These are phyloP conservation scores for Bocquillonia castaneifolia DNA, from an alignment of 441 rosid genomes.

Conservation along the genomic window DNA sequence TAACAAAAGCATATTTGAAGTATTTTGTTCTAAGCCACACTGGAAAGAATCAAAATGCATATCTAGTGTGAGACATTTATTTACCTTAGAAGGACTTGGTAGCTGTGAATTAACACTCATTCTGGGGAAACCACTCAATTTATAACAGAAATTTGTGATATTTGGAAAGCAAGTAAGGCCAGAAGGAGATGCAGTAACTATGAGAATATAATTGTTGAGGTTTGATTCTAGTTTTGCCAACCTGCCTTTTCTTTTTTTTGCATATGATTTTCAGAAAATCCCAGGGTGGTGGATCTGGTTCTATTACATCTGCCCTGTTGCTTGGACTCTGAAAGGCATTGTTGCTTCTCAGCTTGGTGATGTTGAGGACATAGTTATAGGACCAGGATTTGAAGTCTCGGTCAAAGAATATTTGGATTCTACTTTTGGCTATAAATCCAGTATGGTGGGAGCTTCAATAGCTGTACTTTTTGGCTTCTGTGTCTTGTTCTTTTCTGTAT, in stretches of 20 bases:
- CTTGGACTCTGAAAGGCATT: constrained; percentile 78
- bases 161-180: too few species aligned
- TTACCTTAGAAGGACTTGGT: too few species aligned
- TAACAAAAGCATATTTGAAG: too few species aligned
- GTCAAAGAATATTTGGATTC: constrained; percentile 54
- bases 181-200: too few species aligned
- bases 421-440: constrained; percentile 41
- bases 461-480: constrained; percentile 50
- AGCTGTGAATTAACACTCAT: too few species aligned
- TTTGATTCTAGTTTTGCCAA: too few species aligned
- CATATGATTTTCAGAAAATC: constrained; percentile 40
- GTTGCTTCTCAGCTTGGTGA: constrained; percentile 81
- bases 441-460: constrained; percentile 49
- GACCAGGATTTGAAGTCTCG: constrained; percentile 47
- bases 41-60: too few species aligned
- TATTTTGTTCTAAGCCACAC: too few species aligned
- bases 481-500: constrained; percentile 53
- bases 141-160: too few species aligned
- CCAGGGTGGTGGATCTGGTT: constrained; percentile 97
- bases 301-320: constrained; percentile 71
- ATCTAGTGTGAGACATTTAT: too few species aligned
- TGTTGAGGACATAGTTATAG: constrained; percentile 51
- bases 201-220: too few species aligned
- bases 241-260: neutral
- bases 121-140: too few species aligned